Percentiles rank a stretch among this genome's conserved stretches.
phyloP scores from a whole-genome alignment of 2,329 filamentous ascomycete genomes.

The Colletotrichum eleusines region DNA sequence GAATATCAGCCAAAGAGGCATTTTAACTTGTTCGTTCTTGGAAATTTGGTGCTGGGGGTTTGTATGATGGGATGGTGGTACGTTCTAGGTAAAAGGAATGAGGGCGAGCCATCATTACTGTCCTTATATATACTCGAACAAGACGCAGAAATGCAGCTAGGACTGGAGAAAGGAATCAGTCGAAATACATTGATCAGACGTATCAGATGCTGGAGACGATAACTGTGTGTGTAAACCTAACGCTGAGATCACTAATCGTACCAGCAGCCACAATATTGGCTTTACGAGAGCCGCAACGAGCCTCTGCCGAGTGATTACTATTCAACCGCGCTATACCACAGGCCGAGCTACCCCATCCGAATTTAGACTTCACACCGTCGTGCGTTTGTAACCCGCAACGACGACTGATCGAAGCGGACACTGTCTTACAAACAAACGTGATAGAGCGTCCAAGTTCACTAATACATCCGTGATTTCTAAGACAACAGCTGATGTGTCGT shows the following conservation, averaged over 20 bases:
- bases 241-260: neutral
- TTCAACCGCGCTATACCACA: neutral
- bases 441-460: no score
- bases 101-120: no score
- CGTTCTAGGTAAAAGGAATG: no score
- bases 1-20: constrained; percentile 59
- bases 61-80: neutral
- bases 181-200: neutral
- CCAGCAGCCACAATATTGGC: no score
- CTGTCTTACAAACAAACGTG: neutral
- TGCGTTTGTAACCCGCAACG: neutral
- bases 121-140: neutral
- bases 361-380: neutral
- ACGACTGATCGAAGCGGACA: neutral
- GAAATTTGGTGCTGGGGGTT: neutral
- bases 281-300: neutral
- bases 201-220: neutral
- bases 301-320: neutral
- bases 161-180: neutral
- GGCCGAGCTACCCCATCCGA: no score
- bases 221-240: no score
- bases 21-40: constrained; percentile 41
- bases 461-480: no score
- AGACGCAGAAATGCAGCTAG: neutral
- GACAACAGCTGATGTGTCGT: no score